Conservation (phyloP, 2,329 filamentous ascomycete genomes). For the Phaeophleospora eucalypticola region DNA sequence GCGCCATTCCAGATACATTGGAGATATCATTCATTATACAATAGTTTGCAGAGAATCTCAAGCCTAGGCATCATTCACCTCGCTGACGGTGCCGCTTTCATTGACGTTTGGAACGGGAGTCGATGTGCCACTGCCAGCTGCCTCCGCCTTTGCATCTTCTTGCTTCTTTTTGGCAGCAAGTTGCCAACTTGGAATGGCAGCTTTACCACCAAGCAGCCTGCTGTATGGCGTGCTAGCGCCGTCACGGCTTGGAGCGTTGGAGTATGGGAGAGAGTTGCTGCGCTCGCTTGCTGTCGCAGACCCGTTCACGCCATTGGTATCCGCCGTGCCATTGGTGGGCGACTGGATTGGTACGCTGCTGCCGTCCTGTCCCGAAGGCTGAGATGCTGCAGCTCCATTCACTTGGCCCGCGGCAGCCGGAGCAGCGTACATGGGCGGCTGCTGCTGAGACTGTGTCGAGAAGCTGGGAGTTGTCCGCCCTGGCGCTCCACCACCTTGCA, state of each 20-base stretch:
- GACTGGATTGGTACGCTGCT: constrained; percentile 4
- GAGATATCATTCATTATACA: background rate
- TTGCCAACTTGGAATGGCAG: constrained; percentile 53
- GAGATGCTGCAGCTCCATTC: constrained; percentile 9
- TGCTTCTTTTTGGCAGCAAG: constrained; percentile 48
- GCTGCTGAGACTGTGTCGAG: constrained; percentile 5
- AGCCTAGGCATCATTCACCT: constrained; percentile 13
- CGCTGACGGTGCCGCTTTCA: constrained; percentile 24
- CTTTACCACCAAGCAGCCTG: constrained; percentile 29
- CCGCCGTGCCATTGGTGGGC: constrained; percentile 19
- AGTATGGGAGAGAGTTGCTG: constrained; percentile 18
- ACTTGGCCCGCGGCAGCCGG: constrained; percentile 16
- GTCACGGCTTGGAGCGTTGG: constrained; percentile 12
- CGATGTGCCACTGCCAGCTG: constrained; percentile 9
- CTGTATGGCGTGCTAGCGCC: constrained; percentile 23
- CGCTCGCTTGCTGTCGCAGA: constrained; percentile 14
- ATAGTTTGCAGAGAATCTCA: constrained; percentile 1
- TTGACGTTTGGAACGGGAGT: constrained; percentile 14
- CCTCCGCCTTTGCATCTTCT: constrained; percentile 43
- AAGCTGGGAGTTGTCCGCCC: constrained; percentile 24
- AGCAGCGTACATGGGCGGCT: constrained; percentile 18
- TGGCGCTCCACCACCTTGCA: constrained; percentile 33
- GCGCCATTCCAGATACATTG: background rate
- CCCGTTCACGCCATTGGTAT: constrained; percentile 5
- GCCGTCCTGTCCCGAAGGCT: constrained; percentile 7